These are phyloP conservation scores for Euclidium syriacum DNA, from an alignment of 345 rosid species.

Conservation along the genomic window DNA sequence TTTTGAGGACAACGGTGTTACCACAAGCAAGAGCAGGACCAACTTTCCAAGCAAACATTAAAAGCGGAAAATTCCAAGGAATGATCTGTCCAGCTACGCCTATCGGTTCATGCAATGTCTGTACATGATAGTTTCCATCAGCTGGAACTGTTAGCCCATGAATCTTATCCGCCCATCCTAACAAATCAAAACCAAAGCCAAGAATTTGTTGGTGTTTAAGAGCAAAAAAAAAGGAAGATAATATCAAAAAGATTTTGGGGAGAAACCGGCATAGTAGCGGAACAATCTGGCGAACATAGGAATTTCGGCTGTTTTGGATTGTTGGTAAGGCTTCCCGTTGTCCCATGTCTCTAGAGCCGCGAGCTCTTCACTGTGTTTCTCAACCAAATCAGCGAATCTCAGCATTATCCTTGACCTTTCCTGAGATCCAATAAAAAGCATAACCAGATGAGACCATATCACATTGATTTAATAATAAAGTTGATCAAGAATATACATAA, in stretches of 20 bases:
- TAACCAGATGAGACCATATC: background rate
- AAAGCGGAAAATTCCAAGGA: slow-evolving; percentile 65
- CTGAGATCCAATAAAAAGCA: slow-evolving; percentile 35
- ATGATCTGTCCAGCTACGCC: slow-evolving; percentile 67
- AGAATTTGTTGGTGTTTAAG: background rate
- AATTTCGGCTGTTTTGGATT: slow-evolving; percentile 51
- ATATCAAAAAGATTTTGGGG: background rate
- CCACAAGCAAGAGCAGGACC: slow-evolving; percentile 67
- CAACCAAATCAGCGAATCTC: slow-evolving; percentile 79
- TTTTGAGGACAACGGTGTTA: slow-evolving; percentile 53
- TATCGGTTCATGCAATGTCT: slow-evolving; percentile 58
- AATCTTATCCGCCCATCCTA: slow-evolving; percentile 72
- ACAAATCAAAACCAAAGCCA: background rate
- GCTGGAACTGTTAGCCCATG: slow-evolving; percentile 56
- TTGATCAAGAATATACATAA: slow-evolving; percentile 42
- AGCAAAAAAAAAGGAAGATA: background rate
- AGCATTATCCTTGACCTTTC: slow-evolving; percentile 72
- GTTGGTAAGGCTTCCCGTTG: slow-evolving; percentile 84
- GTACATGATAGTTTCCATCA: slow-evolving; percentile 58
- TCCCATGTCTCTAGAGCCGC: slow-evolving; percentile 95
- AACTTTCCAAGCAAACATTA: slow-evolving; percentile 66
- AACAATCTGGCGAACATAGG: slow-evolving; percentile 71
- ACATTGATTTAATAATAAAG: no score
- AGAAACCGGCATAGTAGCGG: slow-evolving; percentile 79
- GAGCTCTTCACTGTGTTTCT: slow-evolving; percentile 76